phyloP scores from a whole-genome alignment of 805 yeast genomes.

The Lipomyces orientalis region DNA sequence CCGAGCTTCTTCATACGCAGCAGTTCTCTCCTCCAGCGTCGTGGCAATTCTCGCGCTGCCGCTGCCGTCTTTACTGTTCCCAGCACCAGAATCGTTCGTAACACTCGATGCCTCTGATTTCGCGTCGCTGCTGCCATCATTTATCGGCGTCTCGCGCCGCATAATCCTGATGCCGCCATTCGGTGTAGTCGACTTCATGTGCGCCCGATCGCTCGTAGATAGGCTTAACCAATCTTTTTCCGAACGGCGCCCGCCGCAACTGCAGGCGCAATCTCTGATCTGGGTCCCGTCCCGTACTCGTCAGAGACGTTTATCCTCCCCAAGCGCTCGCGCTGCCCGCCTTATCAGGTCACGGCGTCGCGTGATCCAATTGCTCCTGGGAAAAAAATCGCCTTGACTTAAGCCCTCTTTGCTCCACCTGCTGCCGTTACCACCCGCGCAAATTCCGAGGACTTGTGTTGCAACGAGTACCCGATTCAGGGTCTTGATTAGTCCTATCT shows the following conservation, averaged over 20 bases:
- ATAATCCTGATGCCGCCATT: constrained; percentile 30
- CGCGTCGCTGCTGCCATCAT: constrained; percentile 28
- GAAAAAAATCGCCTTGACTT: background rate
- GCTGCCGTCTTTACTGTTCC: constrained; percentile 52
- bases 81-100: constrained; percentile 20
- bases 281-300: background rate
- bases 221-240: background rate
- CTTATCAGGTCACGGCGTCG: background rate
- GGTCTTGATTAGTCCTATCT: background rate
- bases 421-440: background rate
- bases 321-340: background rate
- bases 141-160: constrained; percentile 34
- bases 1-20: constrained; percentile 50
- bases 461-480: background rate
- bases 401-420: background rate
- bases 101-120: constrained; percentile 16
- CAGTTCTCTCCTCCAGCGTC: constrained; percentile 47
- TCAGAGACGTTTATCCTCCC: background rate
- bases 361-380: background rate
- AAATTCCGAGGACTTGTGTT: background rate
- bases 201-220: constrained; percentile 38
- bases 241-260: background rate
- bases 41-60: constrained; percentile 44
- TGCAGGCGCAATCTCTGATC: background rate
- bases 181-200: constrained; percentile 38